A percentile compares a stretch with the other conserved stretches of the same genome.
phyloP scores from a whole-genome alignment of 441 rosid genomes.

The Raphanus hybrid region DNA sequence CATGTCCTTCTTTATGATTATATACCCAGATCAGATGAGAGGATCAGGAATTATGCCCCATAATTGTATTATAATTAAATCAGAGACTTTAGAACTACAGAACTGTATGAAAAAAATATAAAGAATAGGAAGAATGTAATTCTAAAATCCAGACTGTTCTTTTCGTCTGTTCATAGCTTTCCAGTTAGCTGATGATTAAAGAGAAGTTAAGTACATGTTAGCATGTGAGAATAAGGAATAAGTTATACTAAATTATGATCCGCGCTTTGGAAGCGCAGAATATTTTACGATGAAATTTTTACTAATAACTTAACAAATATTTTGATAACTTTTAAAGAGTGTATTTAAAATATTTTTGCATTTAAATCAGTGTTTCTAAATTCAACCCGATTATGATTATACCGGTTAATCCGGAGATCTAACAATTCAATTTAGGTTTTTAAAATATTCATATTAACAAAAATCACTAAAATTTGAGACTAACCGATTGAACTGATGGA shows the following conservation, averaged over 20 bases:
- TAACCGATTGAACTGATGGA: too few species aligned
- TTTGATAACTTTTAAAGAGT: too few species aligned
- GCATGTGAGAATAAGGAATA: slow-evolving; percentile 40
- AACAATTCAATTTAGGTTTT: too few species aligned
- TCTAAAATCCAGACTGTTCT: slow-evolving; percentile 40
- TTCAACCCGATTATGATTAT: too few species aligned
- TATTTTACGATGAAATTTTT: too few species aligned
- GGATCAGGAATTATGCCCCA: slow-evolving; percentile 22
- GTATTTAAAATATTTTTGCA: too few species aligned
- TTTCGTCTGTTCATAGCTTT: slow-evolving; percentile 39
- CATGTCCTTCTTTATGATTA: slow-evolving; percentile 22
- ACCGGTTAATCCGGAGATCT: too few species aligned
- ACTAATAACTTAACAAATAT: too few species aligned
- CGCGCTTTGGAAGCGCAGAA: too few species aligned
- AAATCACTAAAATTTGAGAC: too few species aligned
- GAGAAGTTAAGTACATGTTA: slow-evolving; percentile 41
- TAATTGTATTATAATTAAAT: slow-evolving; percentile 15
- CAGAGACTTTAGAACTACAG: background rate
- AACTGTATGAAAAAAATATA: slow-evolving; percentile 8
- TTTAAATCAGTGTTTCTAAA: too few species aligned
- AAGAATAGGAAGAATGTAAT: slow-evolving; percentile 16
- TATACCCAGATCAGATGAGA: slow-evolving; percentile 28
- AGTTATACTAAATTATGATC: background rate
- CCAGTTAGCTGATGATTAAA: slow-evolving; percentile 46
- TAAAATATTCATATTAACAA: too few species aligned